Evolutionary conservation across 768 basidiomycete genomes (phyloP).

Genomic region (Chalciporus sphaerocephalus): DNA sequence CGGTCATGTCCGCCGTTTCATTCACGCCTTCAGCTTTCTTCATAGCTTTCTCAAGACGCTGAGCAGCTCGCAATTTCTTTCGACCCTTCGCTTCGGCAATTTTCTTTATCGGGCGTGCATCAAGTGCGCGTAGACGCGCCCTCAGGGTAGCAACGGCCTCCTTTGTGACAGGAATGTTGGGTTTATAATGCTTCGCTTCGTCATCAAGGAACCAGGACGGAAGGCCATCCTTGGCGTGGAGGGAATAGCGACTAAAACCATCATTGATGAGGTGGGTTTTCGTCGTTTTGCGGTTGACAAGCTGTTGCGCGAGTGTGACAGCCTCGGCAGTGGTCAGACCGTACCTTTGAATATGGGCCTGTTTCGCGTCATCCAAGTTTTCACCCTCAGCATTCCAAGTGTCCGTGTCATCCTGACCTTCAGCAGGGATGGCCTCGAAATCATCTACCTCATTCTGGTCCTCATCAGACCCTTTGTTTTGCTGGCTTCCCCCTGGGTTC

Average conservation of each 20-base stretch:
- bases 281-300: conserved; percentile 88
- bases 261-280: conserved; percentile 88
- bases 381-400: conserved; percentile 83
- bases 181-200: conserved; percentile 86
- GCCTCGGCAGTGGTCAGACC: conserved; percentile 87
- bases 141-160: conserved; percentile 85
- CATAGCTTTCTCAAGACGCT: conserved; percentile 84
- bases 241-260: conserved; percentile 91
- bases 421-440: conserved; percentile 73
- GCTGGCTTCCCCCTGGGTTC: conserved; percentile 32
- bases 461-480: conserved; percentile 26
- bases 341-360: conserved; percentile 59
- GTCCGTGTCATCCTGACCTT: conserved; percentile 49
- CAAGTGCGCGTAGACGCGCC: conserved; percentile 87
- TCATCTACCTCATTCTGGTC: conserved; percentile 38
- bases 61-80: conserved; percentile 87
- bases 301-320: conserved; percentile 82
- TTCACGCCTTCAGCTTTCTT: conserved; percentile 96
- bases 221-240: conserved; percentile 86
- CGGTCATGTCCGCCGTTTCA: conserved; percentile 83
- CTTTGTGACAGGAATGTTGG: conserved; percentile 95
- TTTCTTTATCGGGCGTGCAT: conserved; percentile 98
- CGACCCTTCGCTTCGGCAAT: conserved; percentile 97
- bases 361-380: conserved; percentile 65
- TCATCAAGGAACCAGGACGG: conserved; percentile 98